Evolutionary conservation across 169 alveolate species (phyloP).

Genomic region (Amoebophrya sp.): DNA sequence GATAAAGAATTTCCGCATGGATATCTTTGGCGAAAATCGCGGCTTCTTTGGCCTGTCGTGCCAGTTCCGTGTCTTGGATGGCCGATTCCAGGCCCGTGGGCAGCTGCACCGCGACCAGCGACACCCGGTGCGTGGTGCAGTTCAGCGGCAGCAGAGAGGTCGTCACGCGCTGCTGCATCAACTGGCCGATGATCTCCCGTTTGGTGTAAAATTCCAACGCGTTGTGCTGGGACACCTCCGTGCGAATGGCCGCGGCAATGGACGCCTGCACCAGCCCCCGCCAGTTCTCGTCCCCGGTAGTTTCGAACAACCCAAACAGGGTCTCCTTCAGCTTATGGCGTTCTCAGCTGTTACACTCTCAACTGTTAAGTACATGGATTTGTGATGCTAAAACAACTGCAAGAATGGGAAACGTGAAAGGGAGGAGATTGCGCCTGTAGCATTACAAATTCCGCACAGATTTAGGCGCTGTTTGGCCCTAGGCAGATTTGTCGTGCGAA

Average conservation of each 20-base stretch:
- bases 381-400: too few relatives aligned
- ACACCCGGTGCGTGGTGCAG: neutral
- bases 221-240: neutral
- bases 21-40: neutral
- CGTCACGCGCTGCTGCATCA: neutral
- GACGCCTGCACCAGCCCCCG: neutral
- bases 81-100: neutral
- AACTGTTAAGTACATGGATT: too few relatives aligned
- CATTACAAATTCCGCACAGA: too few relatives aligned
- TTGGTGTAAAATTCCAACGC: neutral
- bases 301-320: neutral
- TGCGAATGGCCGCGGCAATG: neutral
- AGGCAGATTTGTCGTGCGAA: too few relatives aligned
- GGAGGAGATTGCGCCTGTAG: too few relatives aligned
- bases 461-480: too few relatives aligned
- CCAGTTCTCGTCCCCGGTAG: neutral
- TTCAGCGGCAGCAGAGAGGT: neutral
- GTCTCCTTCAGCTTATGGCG: neutral
- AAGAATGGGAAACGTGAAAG: too few relatives aligned
- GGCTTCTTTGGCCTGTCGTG: neutral
- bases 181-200: neutral
- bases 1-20: neutral
- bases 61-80: slow-evolving; percentile 8
- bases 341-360: too few relatives aligned
- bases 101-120: neutral